Conservation (phyloP, 23 red algal species). For the Cyanidium caldarium region DNA sequence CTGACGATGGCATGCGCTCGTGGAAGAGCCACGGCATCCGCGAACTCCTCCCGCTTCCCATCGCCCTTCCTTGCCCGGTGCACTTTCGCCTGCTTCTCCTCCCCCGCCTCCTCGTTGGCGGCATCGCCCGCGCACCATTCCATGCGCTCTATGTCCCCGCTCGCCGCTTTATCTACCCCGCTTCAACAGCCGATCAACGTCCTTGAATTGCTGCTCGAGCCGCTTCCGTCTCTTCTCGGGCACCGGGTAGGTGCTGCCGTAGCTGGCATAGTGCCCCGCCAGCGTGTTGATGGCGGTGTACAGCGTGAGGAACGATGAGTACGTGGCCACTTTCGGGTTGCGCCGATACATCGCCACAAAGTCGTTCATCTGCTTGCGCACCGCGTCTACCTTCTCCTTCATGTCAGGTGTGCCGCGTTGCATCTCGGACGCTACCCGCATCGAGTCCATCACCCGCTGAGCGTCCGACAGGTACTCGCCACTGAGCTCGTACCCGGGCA, state of each 20-base stretch:
- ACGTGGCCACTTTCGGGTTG: slow-evolving; percentile 66
- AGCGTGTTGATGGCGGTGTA: slow-evolving; percentile 98
- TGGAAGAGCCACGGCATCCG: no score
- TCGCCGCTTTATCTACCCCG: slow-evolving; percentile 58
- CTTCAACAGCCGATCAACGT: slow-evolving; percentile 63
- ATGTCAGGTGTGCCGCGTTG: slow-evolving; percentile 60
- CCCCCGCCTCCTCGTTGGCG: no score
- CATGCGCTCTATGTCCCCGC: no score
- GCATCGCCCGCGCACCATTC: no score
- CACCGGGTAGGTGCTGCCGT: slow-evolving; percentile 67
- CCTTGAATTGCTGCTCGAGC: slow-evolving; percentile 68
- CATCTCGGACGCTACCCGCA: slow-evolving; percentile 30
- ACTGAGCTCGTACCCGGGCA: not conserved
- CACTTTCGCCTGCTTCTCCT: no score
- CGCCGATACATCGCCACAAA: slow-evolving; percentile 90
- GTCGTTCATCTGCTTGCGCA: slow-evolving; percentile 93
- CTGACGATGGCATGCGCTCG: no score
- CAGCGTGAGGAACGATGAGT: slow-evolving; percentile 52
- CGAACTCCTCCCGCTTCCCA: no score
- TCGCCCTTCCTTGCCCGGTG: no score
- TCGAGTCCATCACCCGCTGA: slow-evolving; percentile 30
- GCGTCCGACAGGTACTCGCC: slow-evolving; percentile 27
- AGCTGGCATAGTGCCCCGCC: slow-evolving; percentile 75
- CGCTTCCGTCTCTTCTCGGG: slow-evolving; percentile 94
- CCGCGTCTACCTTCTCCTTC: slow-evolving; percentile 49